Conservation (phyloP, 2,329 filamentous ascomycete species). For the Claviceps africana region DNA sequence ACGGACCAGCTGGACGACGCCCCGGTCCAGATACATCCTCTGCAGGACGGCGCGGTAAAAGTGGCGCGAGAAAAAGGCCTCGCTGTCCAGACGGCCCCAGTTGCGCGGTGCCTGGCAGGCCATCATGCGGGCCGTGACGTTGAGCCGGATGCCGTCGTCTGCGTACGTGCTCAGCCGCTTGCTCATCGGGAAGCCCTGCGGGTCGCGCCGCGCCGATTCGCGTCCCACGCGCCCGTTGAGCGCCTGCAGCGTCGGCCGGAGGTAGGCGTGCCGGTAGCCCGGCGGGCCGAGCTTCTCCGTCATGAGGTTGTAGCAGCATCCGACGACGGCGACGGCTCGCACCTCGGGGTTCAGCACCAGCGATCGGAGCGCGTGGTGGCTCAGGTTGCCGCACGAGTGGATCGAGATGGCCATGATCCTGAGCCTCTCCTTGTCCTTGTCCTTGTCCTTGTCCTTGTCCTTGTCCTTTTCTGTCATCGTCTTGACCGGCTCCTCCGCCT, state of each 20-base stretch:
- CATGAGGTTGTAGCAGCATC: slow-evolving; percentile 94
- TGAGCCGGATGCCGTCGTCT: slow-evolving; percentile 59
- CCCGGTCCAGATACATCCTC: slow-evolving; percentile 77
- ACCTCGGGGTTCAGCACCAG: slow-evolving; percentile 73
- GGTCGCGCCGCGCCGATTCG: slow-evolving; percentile 62
- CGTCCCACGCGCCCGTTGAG: slow-evolving; percentile 53
- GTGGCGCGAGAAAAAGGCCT: slow-evolving; percentile 80
- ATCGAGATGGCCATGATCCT: slow-evolving; percentile 80
- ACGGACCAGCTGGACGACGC: slow-evolving; percentile 52
- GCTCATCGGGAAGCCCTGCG: slow-evolving; percentile 90
- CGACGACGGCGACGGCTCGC: slow-evolving; percentile 83
- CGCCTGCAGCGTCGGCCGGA: slow-evolving; percentile 54
- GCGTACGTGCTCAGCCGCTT: slow-evolving; percentile 46
- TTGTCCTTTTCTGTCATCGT: slow-evolving; percentile 5
- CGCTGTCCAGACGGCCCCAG: slow-evolving; percentile 71
- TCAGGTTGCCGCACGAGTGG: slow-evolving; percentile 94
- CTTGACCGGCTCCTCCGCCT: neutral
- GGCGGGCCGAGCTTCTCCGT: slow-evolving; percentile 80
- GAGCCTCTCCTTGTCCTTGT: slow-evolving; percentile 20
- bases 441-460: neutral
- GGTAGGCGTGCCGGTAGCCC: slow-evolving; percentile 68
- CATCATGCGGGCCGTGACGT: slow-evolving; percentile 97
- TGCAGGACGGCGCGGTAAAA: slow-evolving; percentile 87
- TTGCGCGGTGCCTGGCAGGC: slow-evolving; percentile 90
- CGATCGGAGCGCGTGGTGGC: slow-evolving; percentile 83